Conservation (phyloP, 2,329 filamentous ascomycete species). For the Talaromyces sp. region DNA sequence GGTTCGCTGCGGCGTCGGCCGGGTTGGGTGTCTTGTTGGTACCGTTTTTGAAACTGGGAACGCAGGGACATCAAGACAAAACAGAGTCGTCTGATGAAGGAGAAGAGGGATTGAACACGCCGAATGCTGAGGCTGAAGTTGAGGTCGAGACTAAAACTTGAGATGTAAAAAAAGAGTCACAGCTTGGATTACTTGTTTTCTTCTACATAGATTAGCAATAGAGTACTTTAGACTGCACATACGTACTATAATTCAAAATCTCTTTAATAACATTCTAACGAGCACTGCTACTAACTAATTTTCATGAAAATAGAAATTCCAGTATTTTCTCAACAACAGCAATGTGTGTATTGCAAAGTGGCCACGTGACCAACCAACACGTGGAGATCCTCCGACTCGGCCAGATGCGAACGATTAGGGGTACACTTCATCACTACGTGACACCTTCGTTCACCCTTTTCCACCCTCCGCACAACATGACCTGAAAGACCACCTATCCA, state of each 20-base stretch:
- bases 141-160: background rate
- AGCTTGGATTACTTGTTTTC: background rate
- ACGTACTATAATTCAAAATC: too few relatives aligned
- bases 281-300: too few relatives aligned
- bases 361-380: background rate
- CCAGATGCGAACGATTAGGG: background rate
- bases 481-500: background rate
- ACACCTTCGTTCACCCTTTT: background rate
- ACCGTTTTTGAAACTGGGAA: slow-evolving; percentile 24
- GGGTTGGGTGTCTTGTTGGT: slow-evolving; percentile 22
- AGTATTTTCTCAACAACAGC: background rate
- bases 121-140: background rate
- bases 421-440: background rate
- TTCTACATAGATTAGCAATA: background rate
- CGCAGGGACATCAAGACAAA: slow-evolving; percentile 12
- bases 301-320: background rate
- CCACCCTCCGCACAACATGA: too few relatives aligned
- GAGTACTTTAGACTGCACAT: too few relatives aligned
- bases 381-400: background rate
- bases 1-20: slow-evolving; percentile 22
- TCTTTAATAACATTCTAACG: too few relatives aligned
- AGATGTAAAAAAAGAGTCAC: background rate
- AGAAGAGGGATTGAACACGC: background rate
- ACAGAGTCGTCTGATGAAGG: slow-evolving; percentile 2
- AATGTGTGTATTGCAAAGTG: background rate